phyloP scores from a whole-genome alignment of 768 basidiomycete genomes.

The Suillus luteus region DNA sequence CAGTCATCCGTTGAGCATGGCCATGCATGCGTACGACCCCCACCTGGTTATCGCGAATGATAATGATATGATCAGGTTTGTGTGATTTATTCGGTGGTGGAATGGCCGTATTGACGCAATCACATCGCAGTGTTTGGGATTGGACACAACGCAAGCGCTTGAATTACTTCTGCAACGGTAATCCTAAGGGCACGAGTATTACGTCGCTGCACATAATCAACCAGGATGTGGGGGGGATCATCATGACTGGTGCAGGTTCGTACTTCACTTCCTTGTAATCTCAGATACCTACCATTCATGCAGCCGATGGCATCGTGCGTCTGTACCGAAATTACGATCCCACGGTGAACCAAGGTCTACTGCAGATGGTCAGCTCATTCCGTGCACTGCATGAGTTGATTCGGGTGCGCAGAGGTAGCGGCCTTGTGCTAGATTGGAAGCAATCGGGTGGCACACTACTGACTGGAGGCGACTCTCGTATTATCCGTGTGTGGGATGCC shows the following conservation, averaged over 20 bases:
- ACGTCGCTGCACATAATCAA: conserved; percentile 93
- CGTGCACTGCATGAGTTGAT: conserved; percentile 81
- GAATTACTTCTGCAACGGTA: conserved; percentile 87
- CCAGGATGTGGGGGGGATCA: conserved; percentile 90
- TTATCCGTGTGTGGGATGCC: conserved; percentile 94
- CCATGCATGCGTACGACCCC: conserved; percentile 91
- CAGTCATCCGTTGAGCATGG: conserved; percentile 71
- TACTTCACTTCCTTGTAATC: conserved; percentile 7
- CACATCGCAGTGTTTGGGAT: conserved; percentile 77
- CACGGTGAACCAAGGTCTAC: conserved; percentile 62
- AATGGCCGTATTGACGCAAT: conserved; percentile 10
- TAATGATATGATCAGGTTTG: conserved; percentile 78
- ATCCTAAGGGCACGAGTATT: conserved; percentile 77
- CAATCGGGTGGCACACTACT: conserved; percentile 83
- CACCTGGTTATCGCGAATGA: conserved; percentile 88
- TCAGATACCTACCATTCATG: conserved; percentile 8
- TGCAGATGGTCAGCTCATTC: conserved; percentile 95
- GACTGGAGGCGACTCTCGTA: conserved; percentile 89
- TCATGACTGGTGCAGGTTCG: conserved; percentile 84
- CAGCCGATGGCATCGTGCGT: conserved; percentile 91
- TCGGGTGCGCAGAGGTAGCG: conserved; percentile 73
- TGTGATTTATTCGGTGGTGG: conserved; percentile 19
- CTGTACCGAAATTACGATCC: conserved; percentile 93
- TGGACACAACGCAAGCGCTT: conserved; percentile 83
- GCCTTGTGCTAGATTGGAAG: conserved; percentile 92